Percentiles rank a stretch among this genome's conserved stretches.
These are phyloP conservation scores for Brasenia schreberi DNA, from an alignment of 164 flowering plant species.

Conservation along the genomic window DNA sequence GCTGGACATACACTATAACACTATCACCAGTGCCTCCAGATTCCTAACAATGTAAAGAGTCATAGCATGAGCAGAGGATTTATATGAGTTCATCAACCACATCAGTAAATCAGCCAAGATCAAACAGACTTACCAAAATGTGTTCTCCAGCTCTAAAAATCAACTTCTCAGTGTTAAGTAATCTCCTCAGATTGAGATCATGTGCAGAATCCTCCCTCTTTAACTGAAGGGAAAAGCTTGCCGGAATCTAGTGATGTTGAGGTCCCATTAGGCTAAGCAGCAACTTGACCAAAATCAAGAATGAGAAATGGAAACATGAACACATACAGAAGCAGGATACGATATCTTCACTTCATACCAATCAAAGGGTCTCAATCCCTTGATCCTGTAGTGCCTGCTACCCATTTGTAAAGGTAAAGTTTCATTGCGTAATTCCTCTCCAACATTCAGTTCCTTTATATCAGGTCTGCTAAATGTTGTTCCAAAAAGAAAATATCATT, in stretches of 20 bases:
- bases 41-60: conserved; percentile 1
- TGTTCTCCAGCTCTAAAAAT: conserved; percentile 49
- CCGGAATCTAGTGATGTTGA: conserved; percentile 47
- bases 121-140: conserved; percentile 11
- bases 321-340: conserved; percentile 98
- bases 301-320: not conserved
- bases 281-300: not conserved
- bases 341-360: conserved; percentile 99
- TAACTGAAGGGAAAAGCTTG: conserved; percentile 63
- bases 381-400: conserved; percentile 43
- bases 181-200: conserved; percentile 35
- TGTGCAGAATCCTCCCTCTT: conserved; percentile 19
- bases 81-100: not conserved
- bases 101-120: conserved; percentile 1
- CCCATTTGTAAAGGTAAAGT: conserved; percentile 56
- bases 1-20: conserved; percentile 63
- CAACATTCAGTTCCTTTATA: conserved; percentile 40
- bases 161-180: conserved; percentile 82
- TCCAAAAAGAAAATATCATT: not conserved
- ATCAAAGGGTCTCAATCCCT: conserved; percentile 48
- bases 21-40: conserved; percentile 24
- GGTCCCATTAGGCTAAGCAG: not conserved
- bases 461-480: conserved; percentile 19
- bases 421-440: conserved; percentile 57
- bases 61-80: not conserved